Base-by-base conservation (phyloP, 768 basidiomycete species). In the Pleurotus giganteus region DNA sequence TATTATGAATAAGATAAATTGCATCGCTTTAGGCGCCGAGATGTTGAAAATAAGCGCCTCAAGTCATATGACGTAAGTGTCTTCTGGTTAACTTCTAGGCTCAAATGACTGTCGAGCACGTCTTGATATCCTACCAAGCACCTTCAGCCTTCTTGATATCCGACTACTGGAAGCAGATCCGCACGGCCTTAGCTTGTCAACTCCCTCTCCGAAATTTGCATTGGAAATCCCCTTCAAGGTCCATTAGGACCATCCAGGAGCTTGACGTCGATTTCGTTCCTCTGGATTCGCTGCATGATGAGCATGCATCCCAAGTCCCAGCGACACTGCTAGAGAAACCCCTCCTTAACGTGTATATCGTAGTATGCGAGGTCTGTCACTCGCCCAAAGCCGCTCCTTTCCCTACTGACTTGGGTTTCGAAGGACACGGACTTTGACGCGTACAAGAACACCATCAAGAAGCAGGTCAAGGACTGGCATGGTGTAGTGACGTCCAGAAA, bases 381-480 rank as follows among this genome's bases (percentile, higher is more conserved):
- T 17, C 39, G 21, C 26, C 37, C 2, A 28, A 29, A 21, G 15
- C 31, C 27, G 27, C 21, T 26, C 26, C 34, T 21, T 27, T 47
- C 46, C n/a, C 57, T 32, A 54, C 28, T n/a, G 52, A 47, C 23
- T 27, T 45, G 42, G 23, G n/a, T 32, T 47, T 26, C 44, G 32
- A 56, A 86, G 85, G 82, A 86, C 58, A 76, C 69, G 27, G 85
- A 83, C 62, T 53, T 80, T 56, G 94, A 98, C 44, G 74, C 77
- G 2, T 99, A 99, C 75, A 87, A 86, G 63, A 78, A 77, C 23
- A 78, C 81, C 0, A 79, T 89, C 17, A 88, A 86, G 65, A 89
- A 86, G 59, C 91, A 96, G 67, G 89, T 98, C 60, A 90, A 91
- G 61, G 94, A 98, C 57, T 99, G 97, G 97, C 87, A 91, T 56